Percentiles rank a stretch among this genome's conserved stretches.
phyloP scores from a whole-genome alignment of 1,284 basidiomycete genomes.

The Leccinum fallax region DNA sequence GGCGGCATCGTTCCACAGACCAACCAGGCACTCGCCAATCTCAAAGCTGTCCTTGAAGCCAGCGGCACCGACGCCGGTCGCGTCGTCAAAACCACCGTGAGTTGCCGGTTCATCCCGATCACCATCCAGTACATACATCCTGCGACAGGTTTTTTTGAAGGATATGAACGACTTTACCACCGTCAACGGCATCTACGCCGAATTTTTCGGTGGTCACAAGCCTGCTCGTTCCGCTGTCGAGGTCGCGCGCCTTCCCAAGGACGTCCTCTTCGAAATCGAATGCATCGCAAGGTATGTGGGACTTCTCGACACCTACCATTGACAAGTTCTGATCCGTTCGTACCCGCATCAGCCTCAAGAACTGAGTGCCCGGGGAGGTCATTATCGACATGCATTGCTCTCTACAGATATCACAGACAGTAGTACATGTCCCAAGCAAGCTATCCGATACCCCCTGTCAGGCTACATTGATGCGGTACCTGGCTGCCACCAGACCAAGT shows the following conservation, averaged over 20 bases:
- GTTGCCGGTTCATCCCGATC: constrained; percentile 26
- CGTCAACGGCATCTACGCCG: constrained; percentile 80
- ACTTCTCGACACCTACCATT: neutral
- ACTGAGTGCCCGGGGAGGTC: constrained; percentile 9
- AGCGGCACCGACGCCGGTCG: constrained; percentile 76
- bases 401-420: constrained; percentile 12
- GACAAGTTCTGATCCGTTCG: neutral
- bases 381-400: neutral
- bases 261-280: constrained; percentile 91
- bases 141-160: constrained; percentile 77
- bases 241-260: constrained; percentile 74
- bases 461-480: constrained; percentile 1
- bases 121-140: neutral
- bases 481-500: neutral
- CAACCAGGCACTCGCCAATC: constrained; percentile 83
- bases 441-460: neutral
- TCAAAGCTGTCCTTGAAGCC: constrained; percentile 83
- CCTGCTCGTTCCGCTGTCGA: constrained; percentile 91
- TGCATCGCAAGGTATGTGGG: constrained; percentile 69
- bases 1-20: constrained; percentile 88
- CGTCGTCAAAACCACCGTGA: constrained; percentile 75
- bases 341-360: constrained; percentile 21
- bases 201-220: constrained; percentile 88
- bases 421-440: constrained; percentile 1
- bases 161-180: constrained; percentile 88